A percentile compares a stretch with the other conserved stretches of the same genome.
phyloP scores from a whole-genome alignment of 768 basidiomycete genomes.

The Suillus subaureus region DNA sequence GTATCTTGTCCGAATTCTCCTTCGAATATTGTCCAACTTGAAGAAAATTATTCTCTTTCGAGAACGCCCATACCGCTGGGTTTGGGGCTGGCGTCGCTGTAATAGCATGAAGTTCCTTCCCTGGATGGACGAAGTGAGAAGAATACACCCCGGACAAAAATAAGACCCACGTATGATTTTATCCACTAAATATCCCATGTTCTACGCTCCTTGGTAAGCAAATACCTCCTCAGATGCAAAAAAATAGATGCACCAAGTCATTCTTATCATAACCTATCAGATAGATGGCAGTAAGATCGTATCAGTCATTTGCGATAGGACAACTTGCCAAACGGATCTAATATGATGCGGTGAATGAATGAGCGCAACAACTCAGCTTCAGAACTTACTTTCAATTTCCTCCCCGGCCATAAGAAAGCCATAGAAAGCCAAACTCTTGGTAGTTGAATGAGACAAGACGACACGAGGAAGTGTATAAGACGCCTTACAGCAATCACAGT shows the following conservation, averaged over 20 bases:
- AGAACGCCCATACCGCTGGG: conserved; percentile 60
- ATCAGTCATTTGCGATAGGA: background rate
- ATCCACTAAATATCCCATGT: conserved; percentile 69
- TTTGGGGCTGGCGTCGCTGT: conserved; percentile 60
- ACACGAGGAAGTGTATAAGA: background rate
- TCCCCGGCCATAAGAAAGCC: conserved; percentile 74
- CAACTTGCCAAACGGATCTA: conserved; percentile 49
- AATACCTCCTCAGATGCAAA: background rate
- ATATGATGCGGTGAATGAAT: conserved; percentile 2
- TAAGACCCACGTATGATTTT: conserved; percentile 56
- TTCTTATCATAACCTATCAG: conserved; percentile 66
- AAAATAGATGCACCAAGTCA: conserved; percentile 50
- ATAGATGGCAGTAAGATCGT: background rate
- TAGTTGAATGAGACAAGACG: background rate
- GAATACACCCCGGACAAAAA: background rate
- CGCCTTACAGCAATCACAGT: conserved; percentile 50
- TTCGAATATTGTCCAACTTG: background rate
- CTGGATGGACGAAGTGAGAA: conserved; percentile 26
- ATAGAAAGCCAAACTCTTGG: conserved; percentile 66
- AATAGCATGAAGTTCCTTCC: conserved; percentile 62
- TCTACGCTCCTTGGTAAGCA: conserved; percentile 32
- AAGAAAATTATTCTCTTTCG: conserved; percentile 43
- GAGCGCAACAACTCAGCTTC: background rate
- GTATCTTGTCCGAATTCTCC: background rate
- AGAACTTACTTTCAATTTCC: conserved; percentile 69